These are phyloP conservation scores for Parasarocladium wereldwijsianum DNA, from an alignment of 2,329 filamentous ascomycete species.

Conservation along the genomic window DNA sequence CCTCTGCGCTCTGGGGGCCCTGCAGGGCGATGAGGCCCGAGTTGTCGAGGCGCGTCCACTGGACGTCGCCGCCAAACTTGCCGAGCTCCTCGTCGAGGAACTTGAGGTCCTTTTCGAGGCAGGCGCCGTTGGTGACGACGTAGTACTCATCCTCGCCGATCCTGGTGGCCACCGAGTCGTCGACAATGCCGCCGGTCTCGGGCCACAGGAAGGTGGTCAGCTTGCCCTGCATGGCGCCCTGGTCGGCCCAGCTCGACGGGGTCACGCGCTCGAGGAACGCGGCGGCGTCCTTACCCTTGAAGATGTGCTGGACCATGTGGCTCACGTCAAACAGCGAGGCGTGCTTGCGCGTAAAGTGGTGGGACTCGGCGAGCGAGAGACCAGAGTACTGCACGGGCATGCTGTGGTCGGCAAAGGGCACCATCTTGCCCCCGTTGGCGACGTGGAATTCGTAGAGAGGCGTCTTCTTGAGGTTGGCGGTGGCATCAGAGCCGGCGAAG, in stretches of 20 bases:
- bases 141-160: conserved; percentile 67
- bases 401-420: conserved; percentile 82
- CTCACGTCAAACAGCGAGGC: conserved; percentile 90
- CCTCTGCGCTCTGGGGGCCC: conserved; percentile 59
- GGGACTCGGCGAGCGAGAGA: conserved; percentile 67
- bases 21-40: conserved; percentile 80
- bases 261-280: conserved; percentile 75
- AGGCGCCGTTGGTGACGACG: conserved; percentile 89
- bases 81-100: conserved; percentile 61
- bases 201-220: conserved; percentile 75
- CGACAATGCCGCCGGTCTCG: conserved; percentile 75
- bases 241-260: conserved; percentile 53
- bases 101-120: conserved; percentile 71
- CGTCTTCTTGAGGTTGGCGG: conserved; percentile 40
- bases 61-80: conserved; percentile 34
- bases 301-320: conserved; percentile 88
- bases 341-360: conserved; percentile 77
- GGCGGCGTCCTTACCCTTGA: conserved; percentile 66
- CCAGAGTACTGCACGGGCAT: conserved; percentile 87
- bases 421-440: conserved; percentile 75
- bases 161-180: conserved; percentile 83
- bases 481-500: conserved; percentile 14
- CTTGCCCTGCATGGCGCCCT: conserved; percentile 56
- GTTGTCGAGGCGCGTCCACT: conserved; percentile 56
- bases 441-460: conserved; percentile 69